Evolutionary conservation across 495 filamentous ascomycete genomes (phyloP), one percentile per base, ranked within the genome.

Genomic region (Annulohypoxylon stygium): DNA sequence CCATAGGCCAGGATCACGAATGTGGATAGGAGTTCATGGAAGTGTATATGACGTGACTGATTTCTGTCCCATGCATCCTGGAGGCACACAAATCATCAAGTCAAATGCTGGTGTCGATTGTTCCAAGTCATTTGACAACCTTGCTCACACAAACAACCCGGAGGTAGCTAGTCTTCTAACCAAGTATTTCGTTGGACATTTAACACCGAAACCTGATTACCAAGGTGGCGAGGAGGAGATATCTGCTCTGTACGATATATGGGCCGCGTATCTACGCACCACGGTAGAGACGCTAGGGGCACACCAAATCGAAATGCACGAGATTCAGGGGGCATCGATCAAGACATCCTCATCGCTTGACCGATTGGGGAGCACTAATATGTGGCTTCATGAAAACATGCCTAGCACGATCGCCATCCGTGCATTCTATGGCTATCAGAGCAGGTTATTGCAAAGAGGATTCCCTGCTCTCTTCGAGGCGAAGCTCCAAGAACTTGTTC

Each of bases 91-190:
- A 20, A 87, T 87, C 67, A 78, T 87, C 65, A 84, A 84, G 64
- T 84, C 82, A n/a, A 86, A 85, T 63, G 84, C 85, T 10, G 84
- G 85, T 41, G 78, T 86, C 7, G 85, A 87, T 75, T 86, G 84
- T 65, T 81, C 81, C 62, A 82, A 82, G 75, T 83, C 83, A 8
- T 87, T 87, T 58, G 83, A 87, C 70, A 83, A 83, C 59, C 78
- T 87, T 6, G 85, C 83, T 0, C 85, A 87, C 75, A 85, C 83
- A 20, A 85, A 83, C 58, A 86, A 87, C 57, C 83, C 84, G 3
- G 84, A 87, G 70, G 84, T 86, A 1, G 77, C 71, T 65, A 84
- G 81, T 65, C 76, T 86, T 11, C 72, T 87, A 7, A 83, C 82
- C 4, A 87, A 85, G 61, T 87, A 87, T 71, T 85, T 84, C 60